These are phyloP conservation scores for Rhynchosporium secalis DNA, from an alignment of 2,329 filamentous ascomycete genomes.

Conservation along the genomic window DNA sequence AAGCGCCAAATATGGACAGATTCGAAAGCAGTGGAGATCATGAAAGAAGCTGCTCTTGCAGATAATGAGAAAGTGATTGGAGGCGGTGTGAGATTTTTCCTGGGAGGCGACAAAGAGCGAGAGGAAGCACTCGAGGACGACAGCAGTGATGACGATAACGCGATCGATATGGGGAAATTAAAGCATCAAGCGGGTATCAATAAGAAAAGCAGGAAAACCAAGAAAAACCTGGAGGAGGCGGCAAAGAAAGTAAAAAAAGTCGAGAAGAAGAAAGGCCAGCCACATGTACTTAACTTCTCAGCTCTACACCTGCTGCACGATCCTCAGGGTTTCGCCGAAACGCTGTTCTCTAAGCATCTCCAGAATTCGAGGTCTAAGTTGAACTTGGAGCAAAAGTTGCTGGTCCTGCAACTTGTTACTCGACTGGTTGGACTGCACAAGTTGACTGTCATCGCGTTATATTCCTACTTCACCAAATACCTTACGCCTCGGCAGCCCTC, in stretches of 20 bases:
- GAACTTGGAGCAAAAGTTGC: conserved; percentile 81
- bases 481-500: conserved; percentile 84
- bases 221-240: conserved; percentile 76
- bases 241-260: conserved; percentile 78
- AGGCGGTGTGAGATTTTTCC: conserved; percentile 88
- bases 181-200: conserved; percentile 88
- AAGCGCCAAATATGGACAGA: conserved; percentile 96
- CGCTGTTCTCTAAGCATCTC: conserved; percentile 85
- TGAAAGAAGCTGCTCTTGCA: conserved; percentile 88
- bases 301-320: conserved; percentile 92
- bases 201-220: conserved; percentile 92
- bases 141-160: conserved; percentile 74
- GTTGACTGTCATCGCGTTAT: conserved; percentile 83
- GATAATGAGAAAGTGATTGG: conserved; percentile 92
- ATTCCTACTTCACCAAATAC: conserved; percentile 95
- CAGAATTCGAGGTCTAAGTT: conserved; percentile 84
- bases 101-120: conserved; percentile 92
- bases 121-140: conserved; percentile 85
- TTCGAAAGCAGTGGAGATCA: conserved; percentile 91
- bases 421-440: conserved; percentile 91
- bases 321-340: conserved; percentile 89
- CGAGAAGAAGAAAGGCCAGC: conserved; percentile 84
- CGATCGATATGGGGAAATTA: conserved; percentile 76
- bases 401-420: conserved; percentile 89
- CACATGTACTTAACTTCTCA: conserved; percentile 91